Conservation (phyloP, 306 rosid species). For the Sicyos baderoa region DNA sequence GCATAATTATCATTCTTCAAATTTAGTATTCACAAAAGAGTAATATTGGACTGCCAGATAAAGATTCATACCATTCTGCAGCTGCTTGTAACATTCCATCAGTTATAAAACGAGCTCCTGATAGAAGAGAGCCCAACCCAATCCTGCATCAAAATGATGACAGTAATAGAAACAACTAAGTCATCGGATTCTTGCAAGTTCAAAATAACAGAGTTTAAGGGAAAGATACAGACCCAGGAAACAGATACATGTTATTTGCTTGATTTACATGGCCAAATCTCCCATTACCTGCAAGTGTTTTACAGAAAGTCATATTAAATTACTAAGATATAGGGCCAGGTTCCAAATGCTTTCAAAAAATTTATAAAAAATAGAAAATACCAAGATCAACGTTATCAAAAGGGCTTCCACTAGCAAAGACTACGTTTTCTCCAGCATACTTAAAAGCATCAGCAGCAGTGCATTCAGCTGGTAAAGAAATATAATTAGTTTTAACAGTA, state of each 20-base stretch:
- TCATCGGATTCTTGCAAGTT: background rate
- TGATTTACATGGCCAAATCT: constrained; percentile 90
- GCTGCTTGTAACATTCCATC: constrained; percentile 99
- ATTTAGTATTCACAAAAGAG: background rate
- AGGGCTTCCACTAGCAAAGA: constrained; percentile 98
- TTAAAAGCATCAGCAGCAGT: constrained; percentile 86
- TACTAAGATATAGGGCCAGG: constrained; percentile 11
- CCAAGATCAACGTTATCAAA: constrained; percentile 79
- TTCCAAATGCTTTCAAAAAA: constrained; percentile 21
- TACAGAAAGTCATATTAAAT: background rate
- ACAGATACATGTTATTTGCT: constrained; percentile 98
- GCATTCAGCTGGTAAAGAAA: constrained; percentile 76
- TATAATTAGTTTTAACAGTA: background rate
- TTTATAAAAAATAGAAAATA: constrained; percentile 28
- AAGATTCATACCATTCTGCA: constrained; percentile 66
- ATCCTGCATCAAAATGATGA: constrained; percentile 50
- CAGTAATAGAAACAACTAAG: background rate
- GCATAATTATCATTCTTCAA: background rate
- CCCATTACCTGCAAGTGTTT: constrained; percentile 56
- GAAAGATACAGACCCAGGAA: constrained; percentile 71
- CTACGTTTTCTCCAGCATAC: constrained; percentile 83
- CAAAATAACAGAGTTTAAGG: constrained; percentile 3
- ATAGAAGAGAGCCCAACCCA: constrained; percentile 83
- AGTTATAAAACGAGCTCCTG: constrained; percentile 82
- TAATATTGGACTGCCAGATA: background rate